Conservation (phyloP, 768 basidiomycete genomes). For the Termitomyces titanicus region DNA sequence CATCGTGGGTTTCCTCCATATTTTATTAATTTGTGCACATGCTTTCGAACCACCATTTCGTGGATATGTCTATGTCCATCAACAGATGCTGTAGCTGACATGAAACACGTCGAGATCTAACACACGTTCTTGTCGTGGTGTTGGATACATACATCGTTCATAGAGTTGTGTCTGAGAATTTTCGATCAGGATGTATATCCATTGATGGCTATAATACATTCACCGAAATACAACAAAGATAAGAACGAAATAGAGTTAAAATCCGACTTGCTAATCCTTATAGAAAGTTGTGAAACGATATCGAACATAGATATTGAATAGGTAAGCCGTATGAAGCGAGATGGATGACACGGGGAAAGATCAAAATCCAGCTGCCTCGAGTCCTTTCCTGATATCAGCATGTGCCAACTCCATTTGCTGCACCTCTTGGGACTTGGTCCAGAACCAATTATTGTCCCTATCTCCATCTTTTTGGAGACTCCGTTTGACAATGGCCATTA, state of each 20-base stretch:
- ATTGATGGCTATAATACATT: not conserved
- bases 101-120: not conserved
- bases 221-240: not conserved
- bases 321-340: not conserved
- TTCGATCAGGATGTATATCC: too few relatives aligned
- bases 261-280: not conserved
- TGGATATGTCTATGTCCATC: not conserved
- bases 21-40: conserved; percentile 5
- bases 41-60: not conserved
- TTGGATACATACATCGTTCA: not conserved
- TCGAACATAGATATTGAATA: not conserved
- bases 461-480: conserved; percentile 37
- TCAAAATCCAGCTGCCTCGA: conserved; percentile 67
- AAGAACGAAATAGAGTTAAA: not conserved
- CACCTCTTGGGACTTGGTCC: conserved; percentile 57
- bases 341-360: not conserved
- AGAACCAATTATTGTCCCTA: conserved; percentile 50
- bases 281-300: not conserved
- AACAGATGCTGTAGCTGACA: not conserved
- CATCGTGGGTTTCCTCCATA: conserved; percentile 14
- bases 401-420: conserved; percentile 55
- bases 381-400: conserved; percentile 63
- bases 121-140: not conserved
- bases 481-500: conserved; percentile 43
- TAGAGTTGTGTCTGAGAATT: not conserved